Conservation (phyloP, 2,329 filamentous ascomycete genomes). For the Raffaelea arxii region DNA sequence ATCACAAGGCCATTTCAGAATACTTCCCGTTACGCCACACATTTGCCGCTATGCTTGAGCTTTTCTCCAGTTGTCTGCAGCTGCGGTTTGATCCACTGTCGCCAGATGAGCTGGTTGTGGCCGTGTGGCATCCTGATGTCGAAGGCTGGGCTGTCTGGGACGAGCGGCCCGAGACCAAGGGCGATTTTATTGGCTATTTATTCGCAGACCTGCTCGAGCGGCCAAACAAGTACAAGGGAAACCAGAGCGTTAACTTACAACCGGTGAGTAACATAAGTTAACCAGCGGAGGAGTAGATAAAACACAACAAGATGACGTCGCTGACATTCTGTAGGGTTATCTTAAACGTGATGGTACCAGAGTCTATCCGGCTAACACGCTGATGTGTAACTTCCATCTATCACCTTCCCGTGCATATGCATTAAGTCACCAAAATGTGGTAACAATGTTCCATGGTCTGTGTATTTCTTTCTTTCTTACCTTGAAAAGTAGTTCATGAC, state of each 20-base stretch:
- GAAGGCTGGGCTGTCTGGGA: constrained; percentile 1
- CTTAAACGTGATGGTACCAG: background rate
- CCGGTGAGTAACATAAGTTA: background rate
- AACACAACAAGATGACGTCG: background rate
- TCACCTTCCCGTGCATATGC: background rate
- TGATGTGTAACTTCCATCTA: background rate
- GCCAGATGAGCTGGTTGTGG: background rate
- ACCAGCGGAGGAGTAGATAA: background rate
- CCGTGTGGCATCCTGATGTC: background rate
- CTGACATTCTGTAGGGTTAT: background rate
- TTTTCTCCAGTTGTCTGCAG: background rate
- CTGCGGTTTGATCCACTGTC: background rate
- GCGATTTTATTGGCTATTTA: background rate
- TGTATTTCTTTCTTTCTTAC: background rate
- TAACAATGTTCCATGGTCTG: background rate
- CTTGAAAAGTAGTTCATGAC: background rate
- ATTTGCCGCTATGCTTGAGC: background rate
- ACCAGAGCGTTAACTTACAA: background rate
- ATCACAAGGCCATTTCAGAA: background rate
- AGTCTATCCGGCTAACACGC: background rate
- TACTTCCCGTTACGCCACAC: constrained; percentile 1
- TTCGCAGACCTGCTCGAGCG: background rate
- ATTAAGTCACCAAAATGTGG: background rate
- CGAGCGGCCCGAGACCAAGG: background rate
- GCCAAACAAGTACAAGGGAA: background rate